A percentile compares a stretch with the other conserved stretches of the same genome.
Conservation (phyloP, 352 stramenopile genomes). For the Phytopythium boreale region DNA sequence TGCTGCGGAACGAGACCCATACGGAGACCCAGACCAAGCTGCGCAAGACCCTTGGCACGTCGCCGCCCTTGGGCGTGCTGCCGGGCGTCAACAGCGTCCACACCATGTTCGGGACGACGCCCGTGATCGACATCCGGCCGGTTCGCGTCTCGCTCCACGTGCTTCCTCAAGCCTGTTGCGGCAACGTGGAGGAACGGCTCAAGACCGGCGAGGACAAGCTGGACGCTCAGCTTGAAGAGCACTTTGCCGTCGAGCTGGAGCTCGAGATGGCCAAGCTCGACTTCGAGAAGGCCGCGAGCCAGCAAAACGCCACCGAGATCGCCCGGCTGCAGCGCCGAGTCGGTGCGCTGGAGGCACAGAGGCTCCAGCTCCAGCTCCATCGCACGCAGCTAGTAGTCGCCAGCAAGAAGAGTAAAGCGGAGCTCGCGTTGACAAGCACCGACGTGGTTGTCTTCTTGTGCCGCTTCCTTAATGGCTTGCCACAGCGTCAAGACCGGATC, state of each 20-base stretch:
- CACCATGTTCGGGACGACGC: slow-evolving; percentile 49
- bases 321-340: too few relatives aligned
- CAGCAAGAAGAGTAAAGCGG: too few relatives aligned
- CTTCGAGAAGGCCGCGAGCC: too few relatives aligned
- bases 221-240: too few relatives aligned
- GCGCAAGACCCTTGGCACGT: slow-evolving; percentile 24
- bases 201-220: too few relatives aligned
- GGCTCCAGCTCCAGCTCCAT: slow-evolving; percentile 1
- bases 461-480: slow-evolving; percentile 19
- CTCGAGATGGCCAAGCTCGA: too few relatives aligned
- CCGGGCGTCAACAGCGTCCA: slow-evolving; percentile 47
- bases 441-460: slow-evolving; percentile 25
- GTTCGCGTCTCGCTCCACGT: slow-evolving; percentile 29
- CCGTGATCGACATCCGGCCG: slow-evolving; percentile 44
- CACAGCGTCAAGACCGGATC: slow-evolving; percentile 26
- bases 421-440: slow-evolving; percentile 8
- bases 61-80: slow-evolving; percentile 25
- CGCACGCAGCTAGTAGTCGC: too few relatives aligned
- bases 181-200: too few relatives aligned
- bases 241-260: too few relatives aligned
- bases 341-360: background rate
- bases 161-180: slow-evolving; percentile 4
- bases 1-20: slow-evolving; percentile 33
- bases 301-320: too few relatives aligned
- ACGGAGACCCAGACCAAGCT: slow-evolving; percentile 16